Percentiles rank a stretch among this genome's conserved stretches.
Evolutionary conservation across 129 eudicot genomes (phyloP).

Genomic region (Apium graveolens): DNA sequence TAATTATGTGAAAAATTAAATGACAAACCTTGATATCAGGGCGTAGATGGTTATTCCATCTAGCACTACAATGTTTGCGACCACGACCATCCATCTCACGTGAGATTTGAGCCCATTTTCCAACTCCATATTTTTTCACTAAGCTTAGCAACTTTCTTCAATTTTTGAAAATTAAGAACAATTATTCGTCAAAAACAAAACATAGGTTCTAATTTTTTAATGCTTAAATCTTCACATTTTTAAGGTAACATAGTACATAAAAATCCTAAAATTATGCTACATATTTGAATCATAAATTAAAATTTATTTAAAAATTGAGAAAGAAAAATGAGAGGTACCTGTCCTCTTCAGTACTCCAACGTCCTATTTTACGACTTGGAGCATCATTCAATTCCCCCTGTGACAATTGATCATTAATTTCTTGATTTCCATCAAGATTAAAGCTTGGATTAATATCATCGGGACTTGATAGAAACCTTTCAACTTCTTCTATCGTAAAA

Average conservation of each 20-base stretch:
- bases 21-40: slow-evolving; percentile 61
- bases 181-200: neutral
- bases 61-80: slow-evolving; percentile 62
- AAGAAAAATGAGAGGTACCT: neutral
- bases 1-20: too few species aligned
- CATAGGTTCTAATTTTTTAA: too few species aligned
- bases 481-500: neutral
- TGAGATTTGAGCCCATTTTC: slow-evolving; percentile 62
- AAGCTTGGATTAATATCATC: neutral
- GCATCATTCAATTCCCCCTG: neutral
- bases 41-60: slow-evolving; percentile 75
- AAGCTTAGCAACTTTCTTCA: slow-evolving; percentile 45
- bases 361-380: neutral
- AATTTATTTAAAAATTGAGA: too few species aligned
- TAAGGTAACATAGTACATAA: neutral
- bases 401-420: neutral
- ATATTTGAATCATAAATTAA: too few species aligned
- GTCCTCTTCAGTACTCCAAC: neutral
- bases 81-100: slow-evolving; percentile 45
- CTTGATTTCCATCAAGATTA: neutral
- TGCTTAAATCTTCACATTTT: too few species aligned
- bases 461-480: neutral
- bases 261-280: neutral
- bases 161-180: too few species aligned
- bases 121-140: slow-evolving; percentile 41